A percentile compares a stretch with the other conserved stretches of the same genome.
Conservation (phyloP, 352 stramenopile species). For the Phytopythium litorale region DNA sequence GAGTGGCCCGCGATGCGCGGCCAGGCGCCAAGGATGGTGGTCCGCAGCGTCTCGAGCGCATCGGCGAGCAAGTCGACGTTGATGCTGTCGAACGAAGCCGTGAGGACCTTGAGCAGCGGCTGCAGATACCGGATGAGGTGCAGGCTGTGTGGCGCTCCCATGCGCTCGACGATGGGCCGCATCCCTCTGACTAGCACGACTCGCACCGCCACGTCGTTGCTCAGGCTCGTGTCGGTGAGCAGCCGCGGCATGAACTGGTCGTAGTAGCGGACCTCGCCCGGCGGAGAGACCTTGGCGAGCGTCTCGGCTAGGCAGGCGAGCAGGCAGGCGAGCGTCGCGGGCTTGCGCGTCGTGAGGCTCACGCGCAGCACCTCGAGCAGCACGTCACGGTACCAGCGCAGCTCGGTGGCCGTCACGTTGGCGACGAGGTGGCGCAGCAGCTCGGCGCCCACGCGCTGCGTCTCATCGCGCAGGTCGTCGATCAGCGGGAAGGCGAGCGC, state of each 20-base stretch:
- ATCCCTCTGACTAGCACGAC: slow-evolving; percentile 54
- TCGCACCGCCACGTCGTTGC: slow-evolving; percentile 51
- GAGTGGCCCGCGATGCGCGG: slow-evolving; percentile 62
- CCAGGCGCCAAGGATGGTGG: slow-evolving; percentile 56
- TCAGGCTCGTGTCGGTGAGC: slow-evolving; percentile 60
- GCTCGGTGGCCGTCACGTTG: slow-evolving; percentile 63
- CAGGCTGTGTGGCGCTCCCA: slow-evolving; percentile 66
- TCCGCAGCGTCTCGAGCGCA: slow-evolving; percentile 54
- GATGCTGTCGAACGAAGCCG: slow-evolving; percentile 64
- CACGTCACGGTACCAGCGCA: slow-evolving; percentile 80
- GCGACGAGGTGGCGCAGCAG: slow-evolving; percentile 61
- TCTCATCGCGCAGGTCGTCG: slow-evolving; percentile 61
- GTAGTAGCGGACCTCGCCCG: slow-evolving; percentile 55
- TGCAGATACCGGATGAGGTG: slow-evolving; percentile 75
- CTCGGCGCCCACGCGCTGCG: slow-evolving; percentile 52
- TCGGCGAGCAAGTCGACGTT: slow-evolving; percentile 43
- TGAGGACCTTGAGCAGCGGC: slow-evolving; percentile 69
- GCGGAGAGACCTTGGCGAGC: slow-evolving; percentile 60
- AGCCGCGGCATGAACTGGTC: slow-evolving; percentile 64
- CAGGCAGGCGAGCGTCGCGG: slow-evolving; percentile 47
- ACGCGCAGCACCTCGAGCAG: slow-evolving; percentile 68
- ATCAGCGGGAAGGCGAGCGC: slow-evolving; percentile 78
- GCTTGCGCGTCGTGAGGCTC: slow-evolving; percentile 56
- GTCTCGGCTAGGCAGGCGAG: slow-evolving; percentile 52
- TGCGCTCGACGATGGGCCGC: slow-evolving; percentile 33